Base-by-base conservation (phyloP, 306 rosid species). In the Cicer yamashitae region DNA sequence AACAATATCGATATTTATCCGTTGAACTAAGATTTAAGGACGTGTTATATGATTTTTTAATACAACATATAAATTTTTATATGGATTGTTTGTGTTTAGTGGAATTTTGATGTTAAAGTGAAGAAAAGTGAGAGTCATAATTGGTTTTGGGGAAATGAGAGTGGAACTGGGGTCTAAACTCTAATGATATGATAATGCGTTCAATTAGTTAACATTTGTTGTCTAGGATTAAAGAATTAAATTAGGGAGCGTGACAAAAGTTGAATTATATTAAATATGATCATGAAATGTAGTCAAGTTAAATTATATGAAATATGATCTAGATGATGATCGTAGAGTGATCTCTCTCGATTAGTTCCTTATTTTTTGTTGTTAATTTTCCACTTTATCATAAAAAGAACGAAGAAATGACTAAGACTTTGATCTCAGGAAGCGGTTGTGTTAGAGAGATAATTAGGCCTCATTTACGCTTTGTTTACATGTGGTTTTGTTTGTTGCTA, bases 51-150 rank as follows among this genome's bases (percentile, higher is more conserved):
- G 5, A 30, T 30, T 3, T 30, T 30, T 30, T 3, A 3, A 4
- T 30, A 4, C 37, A 30, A 30, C 5, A 30, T 3, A 30, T 30
- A 30, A 4, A 30, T 30, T 30, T 30, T 30, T 30, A 57, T 25
- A 52, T 47, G 51, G 43, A 14, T 18, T 70, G 61, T 58, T 18
- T 70, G 61, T 58, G 85, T 53, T 67, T 71, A 67, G 79, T 75
- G 87, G 74, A 60, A 7, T 51, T 71, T 56, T 83, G 39, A 41
- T 84, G 72, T 71, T 37, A 68, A 73, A 64, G 75, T 17, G 18
- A 69, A 30, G 47, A 57, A 71, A 67, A 62, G 38, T 44, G 47
- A 65, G 52, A 67, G 71, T 50, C 5, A 74, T 67, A 15, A 73
- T 77, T 79, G 60, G 41, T 12, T 77, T 75, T 52, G 14, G 39